Evolutionary conservation across 805 yeast genomes (phyloP), one percentile per base, ranked within the genome.

Genomic region (Metschnikowia sp.): DNA sequence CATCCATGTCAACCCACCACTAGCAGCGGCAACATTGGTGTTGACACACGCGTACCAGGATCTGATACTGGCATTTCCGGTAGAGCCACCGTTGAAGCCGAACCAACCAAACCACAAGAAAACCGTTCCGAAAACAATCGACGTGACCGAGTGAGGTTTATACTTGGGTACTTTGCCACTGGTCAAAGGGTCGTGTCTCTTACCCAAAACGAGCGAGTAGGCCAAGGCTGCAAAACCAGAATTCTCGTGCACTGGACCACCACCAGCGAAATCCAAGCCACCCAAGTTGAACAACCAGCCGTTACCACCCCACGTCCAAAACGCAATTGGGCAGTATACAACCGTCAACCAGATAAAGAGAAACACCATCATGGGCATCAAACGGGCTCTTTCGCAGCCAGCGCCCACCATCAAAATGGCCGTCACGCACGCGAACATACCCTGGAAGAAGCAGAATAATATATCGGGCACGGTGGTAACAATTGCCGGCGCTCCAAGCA

Each of bases 91-190:
- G 78, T 94, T 94, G 82, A 94, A 94, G 36, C 97, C 97, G 62
- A 90, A 90, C 99, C 99, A 94, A 33, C 98, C 99, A 61, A 94
- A 90, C 97, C 97, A 92, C 58, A 94, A 79, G 75, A 94, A 87
- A 10, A 88, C 85, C 18, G 97, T 90, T 46, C 99, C 99, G 49
- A 94, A 71, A 13, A 91, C 97, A 49, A 90, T 88, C 40, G 90
- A 81, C 8, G 96, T 80, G 34, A 92, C 96, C 19, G 94, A 86
- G 66, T 92, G 97, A 36, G 99, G 98, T 71, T 83, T 88, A 75
- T 90, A 91, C 65, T 86, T 86, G 53, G 97, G 97, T 56, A 88
- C 76, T 54, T 82, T 81, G 44, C 78, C 77, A 37, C 75, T 74
- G 30, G 90, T 76, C 47, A 82, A 76, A 39, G 88, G 88, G 65